A percentile compares a stretch with the other conserved stretches of the same genome.
Evolutionary conservation across 2,329 filamentous ascomycete genomes (phyloP).

Genomic region (Colletotrichum sp.): DNA sequence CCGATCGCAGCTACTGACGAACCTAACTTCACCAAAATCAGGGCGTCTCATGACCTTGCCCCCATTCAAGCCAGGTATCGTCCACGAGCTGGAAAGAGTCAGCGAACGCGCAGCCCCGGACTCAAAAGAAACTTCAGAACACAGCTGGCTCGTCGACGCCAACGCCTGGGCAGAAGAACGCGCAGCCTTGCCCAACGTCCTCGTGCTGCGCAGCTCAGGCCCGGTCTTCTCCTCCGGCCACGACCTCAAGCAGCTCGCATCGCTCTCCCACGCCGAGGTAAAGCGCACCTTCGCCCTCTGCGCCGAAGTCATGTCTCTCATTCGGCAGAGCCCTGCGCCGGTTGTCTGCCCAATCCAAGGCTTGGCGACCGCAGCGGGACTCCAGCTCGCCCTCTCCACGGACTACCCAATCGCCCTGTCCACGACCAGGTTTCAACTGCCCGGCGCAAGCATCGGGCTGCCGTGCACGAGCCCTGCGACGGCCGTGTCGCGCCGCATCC

Average conservation of each 20-base stretch:
- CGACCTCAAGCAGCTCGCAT: conserved; percentile 31
- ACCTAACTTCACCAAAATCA: conserved; percentile 27
- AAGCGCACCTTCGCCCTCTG: conserved; percentile 31
- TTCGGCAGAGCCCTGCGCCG: conserved; percentile 34
- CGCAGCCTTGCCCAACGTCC: conserved; percentile 29
- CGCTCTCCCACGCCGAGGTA: conserved; percentile 5
- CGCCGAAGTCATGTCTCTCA: conserved; percentile 35
- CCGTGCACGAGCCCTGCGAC: conserved; percentile 36
- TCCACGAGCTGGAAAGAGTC: conserved; percentile 23
- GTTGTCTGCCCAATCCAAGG: conserved; percentile 35
- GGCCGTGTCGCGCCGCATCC: conserved; percentile 29
- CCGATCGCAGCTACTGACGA: conserved; percentile 26
- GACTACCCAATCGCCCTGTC: conserved; percentile 32
- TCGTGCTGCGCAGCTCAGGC: conserved; percentile 33
- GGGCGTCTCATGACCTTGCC: conserved; percentile 30
- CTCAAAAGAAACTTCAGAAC: not conserved
- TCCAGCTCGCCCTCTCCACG: conserved; percentile 35
- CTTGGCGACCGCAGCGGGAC: conserved; percentile 34
- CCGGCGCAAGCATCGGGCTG: conserved; percentile 32
- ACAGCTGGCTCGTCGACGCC: conserved; percentile 33
- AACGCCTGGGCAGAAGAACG: conserved; percentile 27
- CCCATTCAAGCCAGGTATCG: conserved; percentile 25
- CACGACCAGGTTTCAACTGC: conserved; percentile 29
- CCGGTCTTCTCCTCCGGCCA: conserved; percentile 37
- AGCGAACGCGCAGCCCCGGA: not conserved